Evolutionary conservation across 2,329 filamentous ascomycete genomes (phyloP).

Genomic region (Zymoseptoria brevis): DNA sequence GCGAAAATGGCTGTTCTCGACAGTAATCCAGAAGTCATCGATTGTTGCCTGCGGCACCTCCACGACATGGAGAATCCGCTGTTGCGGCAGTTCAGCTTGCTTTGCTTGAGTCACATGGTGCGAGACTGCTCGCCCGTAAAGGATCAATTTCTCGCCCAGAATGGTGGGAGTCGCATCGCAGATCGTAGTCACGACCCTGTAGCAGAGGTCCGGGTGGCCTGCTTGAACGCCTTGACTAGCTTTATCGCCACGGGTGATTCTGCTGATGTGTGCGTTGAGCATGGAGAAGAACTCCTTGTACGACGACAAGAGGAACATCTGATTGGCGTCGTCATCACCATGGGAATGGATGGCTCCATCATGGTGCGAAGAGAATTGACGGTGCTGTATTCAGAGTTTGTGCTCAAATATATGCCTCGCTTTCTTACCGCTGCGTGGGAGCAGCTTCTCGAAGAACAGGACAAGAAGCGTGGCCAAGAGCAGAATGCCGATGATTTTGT

Average conservation of each 20-base stretch:
- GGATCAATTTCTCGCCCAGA: conserved; percentile 86
- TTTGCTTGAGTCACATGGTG: conserved; percentile 95
- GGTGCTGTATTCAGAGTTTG: conserved; percentile 88
- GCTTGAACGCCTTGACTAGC: conserved; percentile 86
- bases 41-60: conserved; percentile 75
- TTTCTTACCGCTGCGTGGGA: conserved; percentile 90
- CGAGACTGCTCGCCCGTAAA: conserved; percentile 85
- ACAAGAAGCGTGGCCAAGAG: conserved; percentile 21
- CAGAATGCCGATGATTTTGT: conserved; percentile 16
- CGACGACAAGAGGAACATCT: conserved; percentile 64
- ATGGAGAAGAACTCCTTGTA: background rate
- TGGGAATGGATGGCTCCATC: conserved; percentile 89
- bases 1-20: conserved; percentile 88
- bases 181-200: conserved; percentile 76
- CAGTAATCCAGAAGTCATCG: conserved; percentile 79
- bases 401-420: conserved; percentile 82
- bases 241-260: conserved; percentile 70
- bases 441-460: conserved; percentile 68
- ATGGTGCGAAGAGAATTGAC: conserved; percentile 89
- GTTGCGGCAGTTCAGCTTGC: conserved; percentile 86
- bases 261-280: conserved; percentile 12
- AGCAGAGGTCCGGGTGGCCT: conserved; percentile 86
- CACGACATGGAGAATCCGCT: conserved; percentile 80
- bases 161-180: conserved; percentile 73
- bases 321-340: conserved; percentile 78